Conservation (phyloP, 1,139 yeast genomes). For the Debaryomyces subglobosus region DNA sequence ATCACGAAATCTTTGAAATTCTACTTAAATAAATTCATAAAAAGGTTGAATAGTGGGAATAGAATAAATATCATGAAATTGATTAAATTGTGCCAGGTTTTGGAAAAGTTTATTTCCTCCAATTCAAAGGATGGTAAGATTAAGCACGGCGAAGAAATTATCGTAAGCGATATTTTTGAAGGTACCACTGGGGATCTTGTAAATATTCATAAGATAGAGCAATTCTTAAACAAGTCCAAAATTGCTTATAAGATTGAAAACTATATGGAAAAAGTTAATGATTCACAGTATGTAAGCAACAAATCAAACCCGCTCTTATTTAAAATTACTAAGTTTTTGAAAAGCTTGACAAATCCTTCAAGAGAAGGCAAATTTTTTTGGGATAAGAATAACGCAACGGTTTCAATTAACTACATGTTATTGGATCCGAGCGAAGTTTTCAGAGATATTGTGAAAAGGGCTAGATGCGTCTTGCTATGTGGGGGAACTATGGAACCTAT, state of each 20-base stretch:
- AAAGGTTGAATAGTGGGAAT: constrained; percentile 72
- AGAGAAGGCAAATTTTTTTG: constrained; percentile 82
- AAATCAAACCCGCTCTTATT: constrained; percentile 62
- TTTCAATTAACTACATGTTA: constrained; percentile 65
- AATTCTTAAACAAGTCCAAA: constrained; percentile 66
- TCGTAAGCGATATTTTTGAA: constrained; percentile 55
- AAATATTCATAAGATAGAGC: constrained; percentile 69
- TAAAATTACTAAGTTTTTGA: constrained; percentile 65
- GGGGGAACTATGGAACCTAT: constrained; percentile 98
- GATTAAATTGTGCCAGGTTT: constrained; percentile 54
- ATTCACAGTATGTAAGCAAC: constrained; percentile 13
- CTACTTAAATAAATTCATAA: constrained; percentile 63
- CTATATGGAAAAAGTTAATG: constrained; percentile 51
- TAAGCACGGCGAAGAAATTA: constrained; percentile 57
- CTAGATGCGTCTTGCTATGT: constrained; percentile 76
- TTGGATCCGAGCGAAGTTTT: constrained; percentile 81
- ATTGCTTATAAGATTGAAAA: constrained; percentile 84
- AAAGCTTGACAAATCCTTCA: constrained; percentile 72
- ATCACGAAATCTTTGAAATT: constrained; percentile 50
- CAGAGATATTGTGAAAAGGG: constrained; percentile 62
- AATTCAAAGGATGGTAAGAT: constrained; percentile 27
- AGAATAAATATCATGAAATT: constrained; percentile 70
- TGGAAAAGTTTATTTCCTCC: constrained; percentile 48
- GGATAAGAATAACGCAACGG: constrained; percentile 36
- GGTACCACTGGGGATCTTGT: constrained; percentile 68